Conservation (phyloP, 805 yeast species). For the Candida sanyiensis region DNA sequence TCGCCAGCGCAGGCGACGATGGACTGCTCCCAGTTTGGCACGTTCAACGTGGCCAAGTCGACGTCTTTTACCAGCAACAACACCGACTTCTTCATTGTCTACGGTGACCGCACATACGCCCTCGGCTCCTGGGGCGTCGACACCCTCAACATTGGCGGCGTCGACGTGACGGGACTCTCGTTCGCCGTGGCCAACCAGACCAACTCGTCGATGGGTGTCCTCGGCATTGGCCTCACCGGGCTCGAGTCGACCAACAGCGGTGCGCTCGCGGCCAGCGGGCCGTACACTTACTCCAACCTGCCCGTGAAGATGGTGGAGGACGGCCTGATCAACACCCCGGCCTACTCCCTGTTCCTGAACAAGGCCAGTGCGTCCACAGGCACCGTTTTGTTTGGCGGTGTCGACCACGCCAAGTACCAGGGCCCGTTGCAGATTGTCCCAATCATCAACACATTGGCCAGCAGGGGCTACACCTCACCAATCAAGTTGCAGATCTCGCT, state of each 20-base stretch:
- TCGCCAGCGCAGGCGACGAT: conserved; percentile 23
- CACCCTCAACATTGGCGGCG: conserved; percentile 46
- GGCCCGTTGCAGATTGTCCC: conserved; percentile 50
- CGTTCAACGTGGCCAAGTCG: conserved; percentile 32
- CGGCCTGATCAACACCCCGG: conserved; percentile 50
- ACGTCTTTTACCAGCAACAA: conserved; percentile 29
- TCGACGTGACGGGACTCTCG: conserved; percentile 46
- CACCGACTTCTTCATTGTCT: conserved; percentile 37
- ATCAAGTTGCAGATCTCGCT: conserved; percentile 45
- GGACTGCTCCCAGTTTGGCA: conserved; percentile 36
- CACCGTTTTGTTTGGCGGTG: conserved; percentile 65
- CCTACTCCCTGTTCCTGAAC: conserved; percentile 61
- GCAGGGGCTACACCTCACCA: conserved; percentile 30
- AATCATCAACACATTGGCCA: conserved; percentile 29
- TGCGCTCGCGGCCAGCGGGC: conserved; percentile 11
- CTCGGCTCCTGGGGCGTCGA: conserved; percentile 44
- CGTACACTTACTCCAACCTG: conserved; percentile 53
- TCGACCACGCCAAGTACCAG: conserved; percentile 55
- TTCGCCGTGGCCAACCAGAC: conserved; percentile 71
- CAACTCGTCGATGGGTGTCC: conserved; percentile 60
- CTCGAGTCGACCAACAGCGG: conserved; percentile 57
- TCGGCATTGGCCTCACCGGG: conserved; percentile 67
- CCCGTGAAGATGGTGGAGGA: conserved; percentile 54
- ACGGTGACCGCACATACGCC: conserved; percentile 42
- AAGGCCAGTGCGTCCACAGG: conserved; percentile 39